Base-by-base conservation (phyloP, 2,329 filamentous ascomycete species). In the Claviceps sp. region DNA sequence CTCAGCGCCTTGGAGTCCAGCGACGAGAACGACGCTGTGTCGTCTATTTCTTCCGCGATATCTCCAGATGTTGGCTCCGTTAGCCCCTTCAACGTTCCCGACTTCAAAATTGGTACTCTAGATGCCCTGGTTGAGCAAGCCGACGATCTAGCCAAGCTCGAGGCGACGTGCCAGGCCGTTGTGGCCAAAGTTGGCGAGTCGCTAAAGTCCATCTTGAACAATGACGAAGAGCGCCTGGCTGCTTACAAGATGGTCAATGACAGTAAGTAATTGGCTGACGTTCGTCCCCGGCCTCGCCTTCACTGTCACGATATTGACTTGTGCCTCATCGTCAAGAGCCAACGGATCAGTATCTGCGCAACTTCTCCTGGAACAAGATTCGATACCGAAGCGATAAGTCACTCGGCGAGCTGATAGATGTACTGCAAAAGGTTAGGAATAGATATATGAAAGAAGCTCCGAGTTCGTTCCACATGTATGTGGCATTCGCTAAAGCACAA, bases 61-160 rank as follows among this genome's bases (percentile, higher is more conserved):
- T 75, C 80, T 48, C 71, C 79, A 52, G 87, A 95, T 61, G 83
- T 86, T 67, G 88, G 86, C 64, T 80, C 78, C 50, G 84, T 88
- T 45, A 73, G 82, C 49, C 82, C 83, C 2, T 96, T 97, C 65
- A 73, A 79, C 52, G 85, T 97, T 56, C 93, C 93, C 20, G 85
- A 89, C 58, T 96, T 98, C 78, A 98, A 97, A 75, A 95, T 98
- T 66, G 93, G 93, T 53, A 96, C 93, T 0, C 78, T 98, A 39
- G 93, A 98, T 71, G 88, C 86, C 40, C 77, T 98, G 53, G 89
- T 98, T 45, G 88, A 95, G 71, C 91, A 98, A 69, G 93, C 93
- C 52, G 93, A 98, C 64, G 93, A 97, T 64, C 75, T 98, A 51
- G 78, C 83, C 53, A 97, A 96, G 79, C 82, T 97, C 49, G 88